A percentile compares a stretch with the other conserved stretches of the same genome.
These are phyloP conservation scores for Brassica napus DNA, from an alignment of 345 rosid species.

Conservation along the genomic window Da-Ae NC_063436.1:35632501-35633000, in stretches of 20 bases:
- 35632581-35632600: neutral
- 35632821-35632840: neutral
- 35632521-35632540: neutral
- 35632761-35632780: neutral
- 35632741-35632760: neutral
- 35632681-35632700: slow-evolving; percentile 9
- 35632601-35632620: neutral
- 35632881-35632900: neutral
- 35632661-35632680: slow-evolving; percentile 7
- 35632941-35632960: neutral
- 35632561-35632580: neutral
- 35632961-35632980: neutral
- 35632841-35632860: neutral
- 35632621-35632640: neutral
- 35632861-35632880: slow-evolving; percentile 15
- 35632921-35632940: neutral
- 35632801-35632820: neutral
- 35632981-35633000: neutral
- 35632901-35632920: neutral
- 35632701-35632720: neutral
- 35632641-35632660: neutral
- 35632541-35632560: neutral
- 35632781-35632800: neutral
- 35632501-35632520: neutral
- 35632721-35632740: slow-evolving; percentile 14